Evolutionary conservation across 2,329 filamentous ascomycete species (phyloP), one percentile per base, ranked within the genome.

Genomic region (Coccinonectria pachysandricola): DNA sequence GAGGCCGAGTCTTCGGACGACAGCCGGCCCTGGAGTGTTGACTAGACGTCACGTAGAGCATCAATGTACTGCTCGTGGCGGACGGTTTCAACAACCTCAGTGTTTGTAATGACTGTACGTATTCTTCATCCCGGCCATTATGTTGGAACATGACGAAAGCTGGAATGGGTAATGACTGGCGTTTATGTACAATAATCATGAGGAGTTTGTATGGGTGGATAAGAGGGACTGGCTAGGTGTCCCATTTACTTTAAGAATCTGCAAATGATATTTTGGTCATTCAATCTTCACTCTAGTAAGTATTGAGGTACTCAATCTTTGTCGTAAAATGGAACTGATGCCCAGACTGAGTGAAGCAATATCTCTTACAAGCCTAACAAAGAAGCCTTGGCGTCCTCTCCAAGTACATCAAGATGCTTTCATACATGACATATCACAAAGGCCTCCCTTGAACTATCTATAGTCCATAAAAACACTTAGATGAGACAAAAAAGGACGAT

Each of bases 381-480:
- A 37, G 60, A 56, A 1, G 64, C 61, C n/a, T n/a, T n/a, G n/a
- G n/a, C n/a, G n/a, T n/a, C n/a, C n/a, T n/a, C n/a, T n/a, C n/a
- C n/a, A n/a, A n/a, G n/a, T n/a, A n/a, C n/a, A 2, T 59, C 59
- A 2, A 53, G 55, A 4, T 24, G 42, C 2, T 39, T 52, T 12
- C 62, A 67, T n/a, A n/a, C n/a, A n/a, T n/a, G n/a, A n/a, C n/a
- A n/a, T n/a, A n/a, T n/a, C n/a, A n/a, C n/a, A n/a, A n/a, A n/a
- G n/a, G n/a, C n/a, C n/a, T n/a, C n/a, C n/a, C n/a, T n/a, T 18
- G 8, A 12, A 10, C 6, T 7, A 8, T 7, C 7, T 8, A 21
- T 18, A 73, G 69, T 22, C 64, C 55, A 28, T 70, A 73, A 43
- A 68, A 66, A 35, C 68, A 61, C 37, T 76, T 68, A 64, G 61